Evolutionary conservation across 768 basidiomycete species (phyloP), one percentile per base, ranked within the genome.

Genomic region (Mrakia blollopis): DNA sequence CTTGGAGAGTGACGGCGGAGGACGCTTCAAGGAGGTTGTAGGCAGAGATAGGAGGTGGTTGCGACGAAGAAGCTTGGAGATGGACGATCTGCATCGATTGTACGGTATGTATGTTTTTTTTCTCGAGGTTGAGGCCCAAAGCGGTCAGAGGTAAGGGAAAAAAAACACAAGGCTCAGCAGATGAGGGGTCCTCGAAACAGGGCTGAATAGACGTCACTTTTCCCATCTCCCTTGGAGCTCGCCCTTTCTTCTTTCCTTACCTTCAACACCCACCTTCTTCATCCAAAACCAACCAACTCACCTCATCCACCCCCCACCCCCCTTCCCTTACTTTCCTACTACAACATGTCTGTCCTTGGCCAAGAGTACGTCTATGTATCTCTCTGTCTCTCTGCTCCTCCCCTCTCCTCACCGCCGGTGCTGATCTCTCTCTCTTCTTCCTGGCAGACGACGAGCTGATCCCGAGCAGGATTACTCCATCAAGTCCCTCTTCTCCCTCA

Each of bases 401-500:
- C n/a, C 18, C 16, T 25, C 65, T 25, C 65, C 23, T n/a, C 2
- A 2, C 18, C 37, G 18, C 35, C 35, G 37, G 25, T 21, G 18
- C 65, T 68, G 65, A 39, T 16, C 39, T 18, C 30, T 35, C 37
- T 39, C 35, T 21, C 13, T 30, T 39, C 25, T 65, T 37, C 14
- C 37, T 37, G 21, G 21, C 65, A 68, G 65, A 23, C 65, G 65
- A 35, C 65, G 65, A 68, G 35, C 32, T 35, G 65, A 68, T n/a
- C 65, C 65, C 65, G 35, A 68, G 65, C 65, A 68, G 65, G 65
- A 68, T 35, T 78, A 70, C 73, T 78, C 77, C 28, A 65, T 78
- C 60, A 78, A 78, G 77, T 73, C 73, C 47, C 77, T 78, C 37
- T 78, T 78, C 72, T 78, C 77, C 14, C 77, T 78, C 35, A 78